Evolutionary conservation across 371 early-diverging fungal genomes (phyloP).

Genomic region (Syncephalastrum racemosum): DNA sequence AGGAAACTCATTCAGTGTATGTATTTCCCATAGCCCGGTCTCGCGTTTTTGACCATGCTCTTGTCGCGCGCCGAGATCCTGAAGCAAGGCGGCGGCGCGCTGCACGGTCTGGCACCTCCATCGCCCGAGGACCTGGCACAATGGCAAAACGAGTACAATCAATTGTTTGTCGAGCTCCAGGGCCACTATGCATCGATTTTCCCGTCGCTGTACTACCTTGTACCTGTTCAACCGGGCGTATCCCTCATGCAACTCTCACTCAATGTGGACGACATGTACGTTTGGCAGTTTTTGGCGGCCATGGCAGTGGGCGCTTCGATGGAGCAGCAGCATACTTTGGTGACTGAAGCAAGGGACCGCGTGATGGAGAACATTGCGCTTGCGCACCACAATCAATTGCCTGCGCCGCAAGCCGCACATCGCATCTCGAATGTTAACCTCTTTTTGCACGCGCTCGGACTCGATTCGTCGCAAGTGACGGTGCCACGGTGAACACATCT

Average conservation of each 20-base stretch:
- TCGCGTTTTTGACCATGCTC: slow-evolving; percentile 87
- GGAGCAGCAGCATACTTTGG: slow-evolving; percentile 91
- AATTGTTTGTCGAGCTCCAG: slow-evolving; percentile 76
- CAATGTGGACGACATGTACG: slow-evolving; percentile 81
- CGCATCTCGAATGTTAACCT: slow-evolving; percentile 87
- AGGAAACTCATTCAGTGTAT: not conserved
- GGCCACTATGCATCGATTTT: slow-evolving; percentile 77
- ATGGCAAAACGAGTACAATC: slow-evolving; percentile 77
- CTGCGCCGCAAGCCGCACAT: slow-evolving; percentile 63
- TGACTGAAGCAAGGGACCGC: slow-evolving; percentile 89
- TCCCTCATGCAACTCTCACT: slow-evolving; percentile 38
- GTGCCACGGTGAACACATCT: slow-evolving; percentile 38
- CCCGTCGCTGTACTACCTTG: slow-evolving; percentile 57
- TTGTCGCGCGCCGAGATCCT: slow-evolving; percentile 89
- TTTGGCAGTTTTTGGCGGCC: slow-evolving; percentile 98
- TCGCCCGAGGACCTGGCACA: slow-evolving; percentile 62
- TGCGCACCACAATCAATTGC: slow-evolving; percentile 62
- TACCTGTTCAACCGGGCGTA: slow-evolving; percentile 48
- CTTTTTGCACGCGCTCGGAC: slow-evolving; percentile 92
- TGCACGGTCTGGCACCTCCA: slow-evolving; percentile 56
- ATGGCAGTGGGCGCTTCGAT: slow-evolving; percentile 91
- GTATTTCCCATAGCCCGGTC: slow-evolving; percentile 58
- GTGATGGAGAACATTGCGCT: slow-evolving; percentile 79
- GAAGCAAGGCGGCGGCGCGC: slow-evolving; percentile 72
- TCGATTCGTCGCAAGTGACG: slow-evolving; percentile 87